Base-by-base conservation (phyloP, 1,139 yeast species). In the Pichia norvegensis region DNA sequence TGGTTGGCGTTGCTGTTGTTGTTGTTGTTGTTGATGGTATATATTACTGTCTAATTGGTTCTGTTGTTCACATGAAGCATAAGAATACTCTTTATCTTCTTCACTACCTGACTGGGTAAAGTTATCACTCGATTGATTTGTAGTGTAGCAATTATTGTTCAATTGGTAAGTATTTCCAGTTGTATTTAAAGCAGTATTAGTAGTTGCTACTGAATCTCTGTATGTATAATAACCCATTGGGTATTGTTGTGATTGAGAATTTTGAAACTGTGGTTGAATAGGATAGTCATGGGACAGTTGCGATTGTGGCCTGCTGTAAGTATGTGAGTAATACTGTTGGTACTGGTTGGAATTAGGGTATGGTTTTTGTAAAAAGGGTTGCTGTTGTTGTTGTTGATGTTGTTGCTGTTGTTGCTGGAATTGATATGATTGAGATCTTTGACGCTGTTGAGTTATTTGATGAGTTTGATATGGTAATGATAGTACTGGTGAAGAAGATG, bases 361-460 rank as follows among this genome's bases (percentile, higher is more conserved):
- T 33, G 10, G 13, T 33, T 16, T 3, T 16, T 11, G 11, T 33
- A 13, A 46, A 2, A 29, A 33, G n/a, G 36, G 43, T 2, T 35
- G 46, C 13, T 38, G 48, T 23, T 19, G 43, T 23, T 46, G 46
- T 35, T 22, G 41, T 13, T n/a, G 43, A 23, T 37, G 40, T 14
- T 17, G 40, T 36, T 40, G 40, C 5, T 13, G 39, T 22, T 41
- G 47, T 4, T n/a, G 22, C 9, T 44, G 46, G 9, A 20, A 29
- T 11, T 35, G 33, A 2, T 31, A 29, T 13, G 40, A 40, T 14
- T 29, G 20, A 17, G 35, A 40, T 33, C 20, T 5, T 33, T 33
- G n/a, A 33, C 20, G 10, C 14, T 8, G 36, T 7, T 33, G 20
- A 8, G 11, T 27, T 27, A 4, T 10, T 27, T 27, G 31, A 13